Evolutionary conservation across 768 basidiomycete species (phyloP).

Genomic region (Boletus subcaerulescens): DNA sequence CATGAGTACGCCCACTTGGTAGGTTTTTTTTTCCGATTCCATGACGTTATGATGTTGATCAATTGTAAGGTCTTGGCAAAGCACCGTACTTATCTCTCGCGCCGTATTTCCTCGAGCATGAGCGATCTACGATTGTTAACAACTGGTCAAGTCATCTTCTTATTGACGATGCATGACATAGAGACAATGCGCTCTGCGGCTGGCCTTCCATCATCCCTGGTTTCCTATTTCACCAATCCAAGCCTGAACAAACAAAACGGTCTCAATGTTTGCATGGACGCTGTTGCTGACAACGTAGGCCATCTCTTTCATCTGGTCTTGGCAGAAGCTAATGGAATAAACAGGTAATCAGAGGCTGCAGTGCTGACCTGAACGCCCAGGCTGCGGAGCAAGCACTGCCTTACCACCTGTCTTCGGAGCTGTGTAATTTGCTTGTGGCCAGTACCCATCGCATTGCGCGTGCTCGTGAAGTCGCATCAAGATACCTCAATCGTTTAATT

Average conservation of each 20-base stretch:
- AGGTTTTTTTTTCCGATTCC: conserved; percentile 20
- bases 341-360: conserved; percentile 77
- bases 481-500: conserved; percentile 81
- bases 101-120: conserved; percentile 60
- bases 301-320: background rate
- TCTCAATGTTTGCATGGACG: conserved; percentile 76
- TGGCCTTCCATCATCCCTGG: conserved; percentile 77
- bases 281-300: conserved; percentile 78
- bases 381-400: conserved; percentile 82
- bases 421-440: conserved; percentile 68
- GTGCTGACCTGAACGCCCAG: conserved; percentile 65
- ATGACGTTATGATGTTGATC: conserved; percentile 1
- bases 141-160: conserved; percentile 81
- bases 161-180: conserved; percentile 82
- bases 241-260: conserved; percentile 71
- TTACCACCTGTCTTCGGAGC: conserved; percentile 60
- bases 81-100: conserved; percentile 62
- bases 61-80: conserved; percentile 58
- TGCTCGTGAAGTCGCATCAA: conserved; percentile 77
- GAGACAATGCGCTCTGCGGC: conserved; percentile 82
- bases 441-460: conserved; percentile 83
- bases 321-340: background rate
- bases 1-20: conserved; percentile 81
- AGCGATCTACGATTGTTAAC: conserved; percentile 73
- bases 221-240: conserved; percentile 85